These are phyloP conservation scores for Peterozyma toletana DNA, from an alignment of 805 yeast genomes.

Conservation along the genomic window DNA sequence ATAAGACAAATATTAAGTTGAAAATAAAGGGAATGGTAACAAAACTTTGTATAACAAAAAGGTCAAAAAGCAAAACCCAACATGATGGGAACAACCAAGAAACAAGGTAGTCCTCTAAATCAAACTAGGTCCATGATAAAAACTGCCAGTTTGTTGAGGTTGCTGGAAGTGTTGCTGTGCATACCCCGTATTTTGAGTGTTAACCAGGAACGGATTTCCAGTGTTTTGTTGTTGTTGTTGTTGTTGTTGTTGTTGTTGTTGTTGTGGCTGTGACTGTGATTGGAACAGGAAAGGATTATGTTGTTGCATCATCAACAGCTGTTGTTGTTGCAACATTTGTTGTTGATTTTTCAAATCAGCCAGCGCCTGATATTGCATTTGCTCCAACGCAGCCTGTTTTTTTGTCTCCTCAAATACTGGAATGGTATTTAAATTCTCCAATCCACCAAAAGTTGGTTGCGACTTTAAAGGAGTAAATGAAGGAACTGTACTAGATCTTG, in stretches of 20 bases:
- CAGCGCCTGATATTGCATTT: constrained; percentile 10
- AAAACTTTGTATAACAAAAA: neutral
- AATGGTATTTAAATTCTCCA: constrained; percentile 46
- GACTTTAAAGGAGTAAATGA: constrained; percentile 24
- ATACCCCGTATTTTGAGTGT: neutral
- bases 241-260: neutral
- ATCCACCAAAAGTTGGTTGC: constrained; percentile 57
- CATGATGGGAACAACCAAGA: too few relatives aligned
- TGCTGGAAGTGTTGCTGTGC: neutral
- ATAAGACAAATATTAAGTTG: too few relatives aligned
- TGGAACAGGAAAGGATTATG: neutral
- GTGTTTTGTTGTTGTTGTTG: constrained; percentile 3
- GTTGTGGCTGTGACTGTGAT: neutral
- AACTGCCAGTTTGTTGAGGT: neutral
- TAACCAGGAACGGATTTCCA: constrained; percentile 6
- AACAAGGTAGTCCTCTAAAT: neutral
- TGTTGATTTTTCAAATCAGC: constrained; percentile 14
- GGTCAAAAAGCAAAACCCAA: too few relatives aligned
- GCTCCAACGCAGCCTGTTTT: constrained; percentile 13
- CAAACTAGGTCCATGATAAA: neutral
- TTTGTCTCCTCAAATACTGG: constrained; percentile 53
- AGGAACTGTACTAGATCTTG: constrained; percentile 10
- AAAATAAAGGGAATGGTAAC: too few relatives aligned
- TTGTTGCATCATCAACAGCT: neutral
- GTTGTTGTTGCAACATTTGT: constrained; percentile 16